These are phyloP conservation scores for Termitomyces sp. DNA, from an alignment of 768 basidiomycete species.

Conservation along the genomic window DNA sequence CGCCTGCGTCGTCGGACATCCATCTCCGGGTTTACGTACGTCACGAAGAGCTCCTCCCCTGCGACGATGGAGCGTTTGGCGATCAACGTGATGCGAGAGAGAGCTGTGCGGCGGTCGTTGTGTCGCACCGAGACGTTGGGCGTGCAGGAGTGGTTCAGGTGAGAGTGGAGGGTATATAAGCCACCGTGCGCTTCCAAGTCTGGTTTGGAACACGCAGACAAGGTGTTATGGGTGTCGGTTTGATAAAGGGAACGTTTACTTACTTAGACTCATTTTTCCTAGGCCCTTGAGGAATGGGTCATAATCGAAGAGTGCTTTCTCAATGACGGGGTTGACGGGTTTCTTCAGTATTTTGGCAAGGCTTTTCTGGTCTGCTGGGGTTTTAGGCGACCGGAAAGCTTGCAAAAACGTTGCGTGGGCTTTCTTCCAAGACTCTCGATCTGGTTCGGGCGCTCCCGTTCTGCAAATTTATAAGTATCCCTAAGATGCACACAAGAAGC, in stretches of 20 bases:
- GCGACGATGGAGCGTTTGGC: slow-evolving; percentile 58
- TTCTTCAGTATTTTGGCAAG: slow-evolving; percentile 53
- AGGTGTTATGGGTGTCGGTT: slow-evolving; percentile 1
- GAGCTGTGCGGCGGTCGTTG: slow-evolving; percentile 61
- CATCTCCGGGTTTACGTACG: slow-evolving; percentile 73
- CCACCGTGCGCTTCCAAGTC: slow-evolving; percentile 87
- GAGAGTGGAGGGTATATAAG: slow-evolving; percentile 80
- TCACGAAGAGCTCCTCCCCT: slow-evolving; percentile 74
- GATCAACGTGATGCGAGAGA: slow-evolving; percentile 73
- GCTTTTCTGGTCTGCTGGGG: slow-evolving; percentile 49
- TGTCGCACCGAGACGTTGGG: slow-evolving; percentile 82
- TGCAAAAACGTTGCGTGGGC: slow-evolving; percentile 54
- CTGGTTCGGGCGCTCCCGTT: slow-evolving; percentile 42
- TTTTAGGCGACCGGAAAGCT: slow-evolving; percentile 60
- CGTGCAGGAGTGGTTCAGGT: slow-evolving; percentile 81
- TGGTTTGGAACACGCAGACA: slow-evolving; percentile 17
- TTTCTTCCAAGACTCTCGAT: slow-evolving; percentile 63
- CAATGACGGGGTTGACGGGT: slow-evolving; percentile 42
- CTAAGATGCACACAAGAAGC: not conserved
- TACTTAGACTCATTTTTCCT: slow-evolving; percentile 80
- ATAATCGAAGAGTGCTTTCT: slow-evolving; percentile 65
- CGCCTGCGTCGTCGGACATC: slow-evolving; percentile 43
- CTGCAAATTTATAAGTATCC: slow-evolving; percentile 6
- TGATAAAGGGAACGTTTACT: slow-evolving; percentile 22
- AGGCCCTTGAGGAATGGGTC: slow-evolving; percentile 70